Evolutionary conservation across 2,329 filamentous ascomycete species (phyloP), one percentile per base, ranked within the genome.

Genomic region (Malbranchea zuffiana): DNA sequence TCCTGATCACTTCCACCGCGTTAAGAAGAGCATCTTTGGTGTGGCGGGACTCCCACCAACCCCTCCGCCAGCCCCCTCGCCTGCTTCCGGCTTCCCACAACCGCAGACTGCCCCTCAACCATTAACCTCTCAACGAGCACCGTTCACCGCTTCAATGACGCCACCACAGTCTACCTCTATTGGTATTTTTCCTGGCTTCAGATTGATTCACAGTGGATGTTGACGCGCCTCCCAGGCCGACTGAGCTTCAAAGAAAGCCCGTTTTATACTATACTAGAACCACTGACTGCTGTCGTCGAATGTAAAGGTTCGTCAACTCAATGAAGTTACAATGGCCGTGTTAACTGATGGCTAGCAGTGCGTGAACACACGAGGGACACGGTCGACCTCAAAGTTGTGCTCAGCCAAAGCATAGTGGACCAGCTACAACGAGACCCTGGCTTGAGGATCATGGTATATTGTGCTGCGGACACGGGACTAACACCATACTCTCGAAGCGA

Each of bases 391-490:
- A 56, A 75, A 64, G 72, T 78, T 51, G 54, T 67, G 5, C 68
- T 77, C 37, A 71, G 71, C 10, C 56, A 71, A 19, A 62, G 69
- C 2, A 57, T 66, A 8, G 66, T 77, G 6, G 60, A 71, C 25
- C 69, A 68, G 30, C 67, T 86, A 32, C 61, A 71, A 17, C 56
- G 59, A 5, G 76, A 88, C 43, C 65, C 69, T n/a, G 69, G 70
- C 8, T 62, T 80, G 50, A 74, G 78, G 33, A 69, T 94, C 27
- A 80, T 95, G 73, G 69, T 95, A 3, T 94, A 92, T 54, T 93
- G 86, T 51, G 78, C 83, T 3, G 66, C 68, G 1, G 80, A 84
- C 39, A 62, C 60, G 16, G 68, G 68, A 11, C 60, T 69, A 10
- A 74, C 72, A 11, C 57, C 66, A 2, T 82, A 83, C 44, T 56